Conservation (phyloP, 495 filamentous ascomycete species). For the Pseudevernia furfuracea region DNA sequence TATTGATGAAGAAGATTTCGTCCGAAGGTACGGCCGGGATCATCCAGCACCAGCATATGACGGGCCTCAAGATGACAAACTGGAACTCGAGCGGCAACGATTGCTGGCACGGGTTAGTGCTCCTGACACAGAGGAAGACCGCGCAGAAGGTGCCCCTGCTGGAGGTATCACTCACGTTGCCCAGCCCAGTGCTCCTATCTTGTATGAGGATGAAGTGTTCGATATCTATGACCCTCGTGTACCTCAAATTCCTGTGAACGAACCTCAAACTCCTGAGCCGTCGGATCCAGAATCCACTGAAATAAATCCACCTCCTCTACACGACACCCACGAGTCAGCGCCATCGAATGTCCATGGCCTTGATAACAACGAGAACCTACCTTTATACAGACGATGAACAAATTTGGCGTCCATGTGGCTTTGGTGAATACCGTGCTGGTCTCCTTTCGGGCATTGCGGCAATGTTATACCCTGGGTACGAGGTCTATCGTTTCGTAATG, state of each 20-base stretch:
- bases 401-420: slow-evolving; percentile 13
- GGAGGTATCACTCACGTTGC: slow-evolving; percentile 16
- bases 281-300: background rate
- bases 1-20: slow-evolving; percentile 27
- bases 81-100: slow-evolving; percentile 70
- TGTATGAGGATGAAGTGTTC: slow-evolving; percentile 54
- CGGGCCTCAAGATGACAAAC: slow-evolving; percentile 65
- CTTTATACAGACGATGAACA: slow-evolving; percentile 15
- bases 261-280: background rate
- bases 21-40: slow-evolving; percentile 6
- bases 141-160: slow-evolving; percentile 23
- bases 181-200: slow-evolving; percentile 59
- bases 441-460: background rate
- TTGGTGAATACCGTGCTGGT: no score
- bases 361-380: slow-evolving; percentile 11
- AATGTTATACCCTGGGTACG: background rate
- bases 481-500: background rate
- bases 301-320: background rate
- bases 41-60: slow-evolving; percentile 31
- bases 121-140: slow-evolving; percentile 47
- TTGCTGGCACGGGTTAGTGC: slow-evolving; percentile 66
- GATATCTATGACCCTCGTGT: slow-evolving; percentile 14
- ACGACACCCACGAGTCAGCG: background rate
- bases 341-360: background rate
- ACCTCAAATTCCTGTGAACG: background rate